Evolutionary conservation across 2,329 filamentous ascomycete species (phyloP), one percentile per base, ranked within the genome.

Genomic region (Corinectria fuckeliana): DNA sequence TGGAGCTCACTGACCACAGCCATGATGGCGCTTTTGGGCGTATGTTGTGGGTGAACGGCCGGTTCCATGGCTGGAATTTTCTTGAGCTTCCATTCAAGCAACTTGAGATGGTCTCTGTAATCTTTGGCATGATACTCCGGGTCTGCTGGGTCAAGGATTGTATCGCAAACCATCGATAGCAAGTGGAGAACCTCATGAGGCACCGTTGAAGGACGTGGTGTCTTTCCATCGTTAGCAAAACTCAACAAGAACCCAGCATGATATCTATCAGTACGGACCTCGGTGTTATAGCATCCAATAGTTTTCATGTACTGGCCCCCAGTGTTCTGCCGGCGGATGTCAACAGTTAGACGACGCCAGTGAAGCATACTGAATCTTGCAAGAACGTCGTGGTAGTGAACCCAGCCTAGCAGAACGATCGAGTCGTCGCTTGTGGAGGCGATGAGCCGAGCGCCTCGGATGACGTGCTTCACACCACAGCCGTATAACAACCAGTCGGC

Each of bases 311-410:
- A 6, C 7, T 36, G 32, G n/a, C 4, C 18, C 10, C n/a, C n/a
- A 36, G 10, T 9, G 6, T 10, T 9, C 32, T 18, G n/a, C 1
- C n/a, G n/a, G 5, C 32, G 18, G n/a, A 16, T 36, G n/a, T 18
- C 5, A 2, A 36, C 7, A 4, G 4, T 9, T 6, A 8, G 5
- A 4, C 32, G n/a, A 7, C 32, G 7, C 32, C 32, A 36, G 10
- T 36, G 54, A 2, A 36, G 47, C 38, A 50, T 44, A 6, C 34
- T 44, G 7, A 57, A 57, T 6, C 54, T 23, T 3, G 47, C 34
- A 2, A 57, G 25, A n/a, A 50, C 47, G 6, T 57, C 54, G 38
- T 57, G 47, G 26, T 57, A 57, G 21, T 50, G 47, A 23, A 51
- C 54, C 54, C 54, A 57, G 8, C 39, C 38, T 13, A 50, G 47